Conservation (phyloP, 768 basidiomycete genomes). For the Kwoniella bestiolae region DNA sequence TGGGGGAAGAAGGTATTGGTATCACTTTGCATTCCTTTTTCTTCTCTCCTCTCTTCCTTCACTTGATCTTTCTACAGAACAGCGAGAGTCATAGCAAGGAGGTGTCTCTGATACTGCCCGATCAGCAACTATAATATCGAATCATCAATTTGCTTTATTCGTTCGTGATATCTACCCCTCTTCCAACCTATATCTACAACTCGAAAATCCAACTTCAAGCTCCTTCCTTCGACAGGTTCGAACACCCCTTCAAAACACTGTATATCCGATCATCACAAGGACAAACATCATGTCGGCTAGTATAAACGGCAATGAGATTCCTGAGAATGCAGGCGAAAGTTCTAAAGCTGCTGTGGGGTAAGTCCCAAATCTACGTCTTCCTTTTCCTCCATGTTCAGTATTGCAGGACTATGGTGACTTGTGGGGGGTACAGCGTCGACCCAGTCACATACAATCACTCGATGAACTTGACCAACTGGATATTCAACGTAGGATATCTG, state of each 20-base stretch:
- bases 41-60: neutral
- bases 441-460: conserved; percentile 23
- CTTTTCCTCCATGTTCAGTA: too few relatives aligned
- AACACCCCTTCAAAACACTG: conserved; percentile 25
- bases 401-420: too few relatives aligned
- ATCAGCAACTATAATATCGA: too few relatives aligned
- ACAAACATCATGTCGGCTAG: conserved; percentile 11
- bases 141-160: too few relatives aligned
- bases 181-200: too few relatives aligned
- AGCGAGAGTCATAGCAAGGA: too few relatives aligned
- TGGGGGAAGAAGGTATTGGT: neutral
- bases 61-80: too few relatives aligned
- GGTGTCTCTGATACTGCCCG: too few relatives aligned
- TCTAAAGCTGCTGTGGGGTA: conserved; percentile 33
- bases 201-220: too few relatives aligned
- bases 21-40: neutral
- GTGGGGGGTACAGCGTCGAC: conserved; percentile 21
- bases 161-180: too few relatives aligned
- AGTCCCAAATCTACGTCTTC: too few relatives aligned
- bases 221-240: neutral
- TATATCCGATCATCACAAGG: too few relatives aligned
- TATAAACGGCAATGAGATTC: neutral
- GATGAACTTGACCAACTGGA: conserved; percentile 29
- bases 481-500: conserved; percentile 42
- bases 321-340: conserved; percentile 27